These are phyloP conservation scores for Fragaria ananassa DNA, from an alignment of 306 rosid genomes.

Conservation along the genomic window DNA sequence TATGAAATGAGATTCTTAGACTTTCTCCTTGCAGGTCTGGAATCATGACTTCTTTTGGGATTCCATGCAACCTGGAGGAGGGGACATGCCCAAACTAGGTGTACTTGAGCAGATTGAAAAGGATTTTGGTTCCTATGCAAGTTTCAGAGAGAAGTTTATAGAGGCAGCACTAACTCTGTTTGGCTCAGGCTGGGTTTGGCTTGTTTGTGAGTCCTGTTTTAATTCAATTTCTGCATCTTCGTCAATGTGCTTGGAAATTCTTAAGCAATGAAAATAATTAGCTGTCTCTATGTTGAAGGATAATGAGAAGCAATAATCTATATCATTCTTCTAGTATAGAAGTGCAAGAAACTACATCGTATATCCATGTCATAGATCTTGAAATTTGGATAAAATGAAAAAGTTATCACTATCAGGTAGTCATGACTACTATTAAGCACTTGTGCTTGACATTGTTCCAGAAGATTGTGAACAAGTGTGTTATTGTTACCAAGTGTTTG, in stretches of 20 bases:
- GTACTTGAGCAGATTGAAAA: conserved; percentile 89
- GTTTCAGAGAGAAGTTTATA: conserved; percentile 68
- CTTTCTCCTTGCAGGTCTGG: conserved; percentile 65
- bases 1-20: background rate
- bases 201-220: conserved; percentile 71
- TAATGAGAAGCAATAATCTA: background rate
- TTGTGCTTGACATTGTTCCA: background rate
- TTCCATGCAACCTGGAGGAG: conserved; percentile 97
- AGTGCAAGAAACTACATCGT: background rate
- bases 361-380: background rate
- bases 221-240: background rate
- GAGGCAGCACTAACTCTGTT: conserved; percentile 66
- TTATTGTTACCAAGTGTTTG: background rate
- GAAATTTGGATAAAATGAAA: background rate
- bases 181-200: conserved; percentile 99
- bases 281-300: background rate
- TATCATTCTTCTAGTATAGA: background rate
- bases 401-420: background rate
- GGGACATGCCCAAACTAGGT: conserved; percentile 65
- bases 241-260: conserved; percentile 5
- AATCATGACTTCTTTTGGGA: conserved; percentile 98
- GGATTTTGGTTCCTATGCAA: conserved; percentile 81
- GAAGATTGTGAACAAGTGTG: background rate
- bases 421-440: background rate
- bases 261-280: conserved; percentile 10